phyloP scores from a whole-genome alignment of 345 rosid species.

The Kernera saxatilis region DNA sequence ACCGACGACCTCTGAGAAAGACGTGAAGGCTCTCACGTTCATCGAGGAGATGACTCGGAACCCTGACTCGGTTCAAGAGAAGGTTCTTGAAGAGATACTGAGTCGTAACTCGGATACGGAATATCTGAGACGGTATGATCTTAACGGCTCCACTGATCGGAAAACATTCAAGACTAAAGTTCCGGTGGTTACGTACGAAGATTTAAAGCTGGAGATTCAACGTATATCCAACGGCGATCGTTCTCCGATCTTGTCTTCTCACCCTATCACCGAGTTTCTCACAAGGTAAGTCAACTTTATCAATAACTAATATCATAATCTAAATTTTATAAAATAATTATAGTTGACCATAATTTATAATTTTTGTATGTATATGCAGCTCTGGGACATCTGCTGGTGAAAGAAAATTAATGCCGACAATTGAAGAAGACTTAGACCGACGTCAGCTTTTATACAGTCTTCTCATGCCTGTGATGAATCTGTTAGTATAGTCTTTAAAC shows the following conservation, averaged over 20 bases:
- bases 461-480: slow-evolving; percentile 91
- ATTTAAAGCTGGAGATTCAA: slow-evolving; percentile 64
- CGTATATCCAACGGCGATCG: slow-evolving; percentile 74
- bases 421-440: slow-evolving; percentile 72
- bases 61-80: slow-evolving; percentile 50
- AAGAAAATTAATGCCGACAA: slow-evolving; percentile 90
- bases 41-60: slow-evolving; percentile 61
- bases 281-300: slow-evolving; percentile 46
- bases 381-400: slow-evolving; percentile 98
- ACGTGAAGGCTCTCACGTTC: slow-evolving; percentile 56
- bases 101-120: slow-evolving; percentile 53
- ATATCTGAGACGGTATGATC: slow-evolving; percentile 48
- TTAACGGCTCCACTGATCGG: slow-evolving; percentile 52
- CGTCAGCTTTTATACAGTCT: slow-evolving; percentile 71
- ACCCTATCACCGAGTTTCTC: slow-evolving; percentile 71
- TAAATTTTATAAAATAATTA: background rate
- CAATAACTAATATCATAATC: background rate
- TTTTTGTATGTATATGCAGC: slow-evolving; percentile 33
- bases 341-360: background rate
- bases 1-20: slow-evolving; percentile 46
- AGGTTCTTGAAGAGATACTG: slow-evolving; percentile 49
- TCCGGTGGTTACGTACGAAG: slow-evolving; percentile 64
- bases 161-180: slow-evolving; percentile 49
- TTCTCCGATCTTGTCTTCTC: slow-evolving; percentile 63
- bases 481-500: too few species aligned